Base-by-base conservation (phyloP, 192 early-diverging fungal genomes). In the Coemansia sp. region DNA sequence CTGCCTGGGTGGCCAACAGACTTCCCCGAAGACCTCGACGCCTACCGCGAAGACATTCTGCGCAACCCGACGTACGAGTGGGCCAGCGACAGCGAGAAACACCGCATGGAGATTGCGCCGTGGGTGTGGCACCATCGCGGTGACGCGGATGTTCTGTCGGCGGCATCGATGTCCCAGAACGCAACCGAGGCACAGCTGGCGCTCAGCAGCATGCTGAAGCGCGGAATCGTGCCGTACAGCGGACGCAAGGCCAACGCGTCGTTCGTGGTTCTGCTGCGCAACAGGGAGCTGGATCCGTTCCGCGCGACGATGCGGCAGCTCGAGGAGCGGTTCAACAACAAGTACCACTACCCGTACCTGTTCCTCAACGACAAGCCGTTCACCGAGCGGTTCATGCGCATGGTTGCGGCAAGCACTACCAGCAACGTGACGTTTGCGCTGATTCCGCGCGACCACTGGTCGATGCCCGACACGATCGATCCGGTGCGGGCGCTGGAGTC, bases 301-400 rank as follows among this genome's bases (percentile, higher is more conserved):
- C 63, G 69, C 8, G 44, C 65, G 5, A 86, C 87, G 0, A 59
- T 88, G 68, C 77, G 86, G 12, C 82, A 87, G 51, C 65, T 91
- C 4, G 88, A 92, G 63, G 84, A 87, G 58, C 80, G 88, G 40
- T 91, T 91, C 63, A 92, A 92, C 62, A 66, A 76, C 6, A 60
- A 56, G 37, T 85, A 85, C 45, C 79, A 88, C 44, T 93, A 93
- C 69, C 91, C 91, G 8, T 93, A 91, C 71, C 48, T 93, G 40
- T 86, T 92, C 44, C 76, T 93, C 0, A 90, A 92, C 68, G 85
- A 89, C 56, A 62, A 83, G 53, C 89, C 88, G 5, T 90, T 92
- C 53, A 65, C 86, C 8, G 61, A 84, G 0, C 64, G 82, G 25
- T 90, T 92, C 63, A 85, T 77, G 75, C 68, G 56, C 8, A 56